phyloP scores from a whole-genome alignment of 2,329 filamentous ascomycete species.

The Ascochyta lentis region DNA sequence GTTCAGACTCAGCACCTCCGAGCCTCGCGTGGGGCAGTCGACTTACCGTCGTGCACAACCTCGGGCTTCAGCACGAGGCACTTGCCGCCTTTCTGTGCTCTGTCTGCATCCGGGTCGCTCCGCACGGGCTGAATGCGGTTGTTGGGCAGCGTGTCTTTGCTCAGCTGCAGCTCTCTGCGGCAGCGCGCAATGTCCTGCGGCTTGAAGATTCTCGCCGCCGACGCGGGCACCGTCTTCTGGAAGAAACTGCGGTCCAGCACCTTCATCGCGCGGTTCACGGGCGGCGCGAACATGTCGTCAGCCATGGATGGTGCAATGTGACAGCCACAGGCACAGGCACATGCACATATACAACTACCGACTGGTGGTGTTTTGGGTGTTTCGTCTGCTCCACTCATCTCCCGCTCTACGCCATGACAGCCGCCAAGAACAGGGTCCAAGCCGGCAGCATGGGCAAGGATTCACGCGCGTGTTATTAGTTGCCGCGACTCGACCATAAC shows the following conservation, averaged over 20 bases:
- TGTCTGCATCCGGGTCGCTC: slow-evolving; percentile 65
- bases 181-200: slow-evolving; percentile 76
- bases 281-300: slow-evolving; percentile 72
- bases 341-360: background rate
- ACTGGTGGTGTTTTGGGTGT: background rate
- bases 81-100: slow-evolving; percentile 56
- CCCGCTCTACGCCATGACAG: slow-evolving; percentile 18
- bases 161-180: slow-evolving; percentile 69
- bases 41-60: slow-evolving; percentile 48
- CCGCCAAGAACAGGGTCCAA: slow-evolving; percentile 20
- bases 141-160: slow-evolving; percentile 69
- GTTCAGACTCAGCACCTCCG: slow-evolving; percentile 45
- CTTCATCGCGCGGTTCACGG: slow-evolving; percentile 79
- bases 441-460: slow-evolving; percentile 26
- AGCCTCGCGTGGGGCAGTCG: slow-evolving; percentile 12
- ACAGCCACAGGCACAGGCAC: background rate
- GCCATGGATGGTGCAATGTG: slow-evolving; percentile 31
- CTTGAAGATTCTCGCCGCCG: slow-evolving; percentile 80
- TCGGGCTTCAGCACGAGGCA: slow-evolving; percentile 57
- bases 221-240: slow-evolving; percentile 73
- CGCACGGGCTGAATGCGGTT: slow-evolving; percentile 69
- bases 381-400: background rate
- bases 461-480: slow-evolving; percentile 39
- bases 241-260: slow-evolving; percentile 86
- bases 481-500: slow-evolving; percentile 35